Conservation (phyloP, 108 stramenopile genomes). For the Cyclotella kingstonii region DNA sequence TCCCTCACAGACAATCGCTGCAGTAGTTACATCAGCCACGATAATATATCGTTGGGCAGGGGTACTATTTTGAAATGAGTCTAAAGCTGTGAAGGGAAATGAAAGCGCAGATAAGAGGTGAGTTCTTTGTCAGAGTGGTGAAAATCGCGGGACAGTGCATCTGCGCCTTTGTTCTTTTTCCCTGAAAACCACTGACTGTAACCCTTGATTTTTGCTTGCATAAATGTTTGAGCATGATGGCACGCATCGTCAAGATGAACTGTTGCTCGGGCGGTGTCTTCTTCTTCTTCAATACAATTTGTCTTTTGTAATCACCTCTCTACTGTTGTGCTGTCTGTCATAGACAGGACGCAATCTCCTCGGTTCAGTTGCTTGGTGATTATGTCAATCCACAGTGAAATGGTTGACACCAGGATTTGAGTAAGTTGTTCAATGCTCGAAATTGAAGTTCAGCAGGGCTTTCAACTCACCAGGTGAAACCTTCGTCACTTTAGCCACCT, state of each 20-base stretch:
- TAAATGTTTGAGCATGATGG: background rate
- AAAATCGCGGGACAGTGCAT: conserved; percentile 18
- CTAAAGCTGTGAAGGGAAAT: conserved; percentile 16
- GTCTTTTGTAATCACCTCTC: conserved; percentile 16
- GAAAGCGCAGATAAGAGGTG: conserved; percentile 1
- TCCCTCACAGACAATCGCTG: conserved; percentile 10
- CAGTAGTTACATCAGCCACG: conserved; percentile 30
- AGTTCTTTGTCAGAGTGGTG: conserved; percentile 13
- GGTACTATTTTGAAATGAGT: conserved; percentile 10
- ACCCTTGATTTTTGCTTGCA: background rate
- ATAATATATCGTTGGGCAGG: conserved; percentile 15
- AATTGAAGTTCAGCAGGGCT: conserved; percentile 8
- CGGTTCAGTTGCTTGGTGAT: background rate
- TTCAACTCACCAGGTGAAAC: conserved; percentile 23
- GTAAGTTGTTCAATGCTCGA: conserved; percentile 31
- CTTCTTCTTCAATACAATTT: conserved; percentile 9
- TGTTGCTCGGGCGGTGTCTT: conserved; percentile 2
- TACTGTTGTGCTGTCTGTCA: conserved; percentile 11
- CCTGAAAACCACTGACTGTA: conserved; percentile 25
- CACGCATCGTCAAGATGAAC: background rate
- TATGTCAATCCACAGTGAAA: conserved; percentile 23
- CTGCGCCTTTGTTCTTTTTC: conserved; percentile 9
- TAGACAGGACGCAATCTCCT: conserved; percentile 3
- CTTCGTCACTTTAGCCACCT: conserved; percentile 24
- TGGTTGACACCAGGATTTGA: conserved; percentile 4